These are phyloP conservation scores for Nicotiana obtusifolia DNA, from an alignment of 257 asterid genomes.

Conservation along the genomic window DNA sequence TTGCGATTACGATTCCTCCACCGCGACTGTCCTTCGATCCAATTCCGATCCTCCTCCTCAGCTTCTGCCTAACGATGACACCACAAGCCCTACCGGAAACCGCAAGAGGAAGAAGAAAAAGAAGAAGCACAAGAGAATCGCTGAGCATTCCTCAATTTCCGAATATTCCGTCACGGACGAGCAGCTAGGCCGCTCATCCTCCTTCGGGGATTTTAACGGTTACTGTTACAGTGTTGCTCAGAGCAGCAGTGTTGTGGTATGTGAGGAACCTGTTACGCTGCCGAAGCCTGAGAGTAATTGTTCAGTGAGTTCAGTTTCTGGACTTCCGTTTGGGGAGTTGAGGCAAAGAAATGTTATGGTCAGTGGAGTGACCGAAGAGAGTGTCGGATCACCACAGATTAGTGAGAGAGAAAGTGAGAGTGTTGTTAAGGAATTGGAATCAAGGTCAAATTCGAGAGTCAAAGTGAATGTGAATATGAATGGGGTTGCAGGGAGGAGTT, in stretches of 20 bases:
- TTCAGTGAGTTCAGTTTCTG: constrained; percentile 26
- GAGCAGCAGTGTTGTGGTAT: constrained; percentile 21
- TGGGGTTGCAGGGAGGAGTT: constrained; percentile 31
- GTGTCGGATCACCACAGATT: constrained; percentile 18
- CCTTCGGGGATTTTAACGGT: neutral
- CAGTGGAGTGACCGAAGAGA: constrained; percentile 40
- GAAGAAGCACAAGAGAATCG: constrained; percentile 34
- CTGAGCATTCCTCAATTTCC: constrained; percentile 20
- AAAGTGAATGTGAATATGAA: constrained; percentile 32
- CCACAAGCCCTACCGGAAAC: constrained; percentile 18
- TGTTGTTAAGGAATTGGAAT: constrained; percentile 23
- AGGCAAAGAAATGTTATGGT: constrained; percentile 77
- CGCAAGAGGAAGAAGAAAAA: constrained; percentile 33
- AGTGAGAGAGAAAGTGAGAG: constrained; percentile 27
- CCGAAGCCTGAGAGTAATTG: constrained; percentile 31
- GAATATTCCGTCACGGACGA: constrained; percentile 26
- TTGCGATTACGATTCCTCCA: constrained; percentile 9
- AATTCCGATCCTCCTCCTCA: constrained; percentile 44
- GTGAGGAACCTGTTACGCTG: constrained; percentile 31
- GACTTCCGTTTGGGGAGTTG: constrained; percentile 46
- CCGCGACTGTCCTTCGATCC: constrained; percentile 30
- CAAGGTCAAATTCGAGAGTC: constrained; percentile 19
- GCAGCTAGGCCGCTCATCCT: constrained; percentile 22
- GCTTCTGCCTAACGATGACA: constrained; percentile 13
- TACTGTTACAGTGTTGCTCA: constrained; percentile 7